Evolutionary conservation across 2,329 filamentous ascomycete genomes (phyloP), one percentile per base, ranked within the genome.

Genomic region (Penicillium sp.): DNA sequence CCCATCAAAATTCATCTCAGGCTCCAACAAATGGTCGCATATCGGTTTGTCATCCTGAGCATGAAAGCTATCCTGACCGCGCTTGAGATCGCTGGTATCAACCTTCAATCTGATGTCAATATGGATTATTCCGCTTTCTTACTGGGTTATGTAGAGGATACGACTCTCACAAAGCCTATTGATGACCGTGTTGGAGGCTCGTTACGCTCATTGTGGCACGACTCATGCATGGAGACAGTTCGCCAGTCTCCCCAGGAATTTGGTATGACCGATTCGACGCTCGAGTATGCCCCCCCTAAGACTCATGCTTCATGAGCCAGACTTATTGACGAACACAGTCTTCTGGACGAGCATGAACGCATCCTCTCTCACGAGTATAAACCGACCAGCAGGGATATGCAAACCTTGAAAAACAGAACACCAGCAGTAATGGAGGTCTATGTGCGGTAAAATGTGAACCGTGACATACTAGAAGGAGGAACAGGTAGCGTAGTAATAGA

Each of bases 241-340:
- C 49, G 49, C 49, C 11, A 52, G 17, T 52, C 49, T 35, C 49
- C 49, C 31, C 49, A n/a, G 19, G 49, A 52, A 5, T 52, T 52
- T 30, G 31, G 31, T 35, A 35, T 35, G 11, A 35, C 31, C 31
- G 31, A 35, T 35, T 11, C 11, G 31, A 35, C 31, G 11, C 31
- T 35, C 31, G 7, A 35, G 31, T 35, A 35, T 35, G 31, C 11
- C 7, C 31, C 31, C 31, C 11, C 21, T 35, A 11, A 7, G 11
- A 35, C 31, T 35, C 7, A 35, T 7, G 31, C 31, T 7, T 11
- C 31, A 35, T 35, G 31, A 35, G 7, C 11, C 31, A 35, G 31
- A 7, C 11, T 35, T 35, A 35, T 35, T 35, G 31, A 35, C 31
- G 31, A 11, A 35, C 7, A 11, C 31, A 35, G 31, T 35, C 31